Evolutionary conservation across 495 filamentous ascomycete genomes (phyloP), one percentile per base, ranked within the genome.

Genomic region (Penicillium salamii): DNA sequence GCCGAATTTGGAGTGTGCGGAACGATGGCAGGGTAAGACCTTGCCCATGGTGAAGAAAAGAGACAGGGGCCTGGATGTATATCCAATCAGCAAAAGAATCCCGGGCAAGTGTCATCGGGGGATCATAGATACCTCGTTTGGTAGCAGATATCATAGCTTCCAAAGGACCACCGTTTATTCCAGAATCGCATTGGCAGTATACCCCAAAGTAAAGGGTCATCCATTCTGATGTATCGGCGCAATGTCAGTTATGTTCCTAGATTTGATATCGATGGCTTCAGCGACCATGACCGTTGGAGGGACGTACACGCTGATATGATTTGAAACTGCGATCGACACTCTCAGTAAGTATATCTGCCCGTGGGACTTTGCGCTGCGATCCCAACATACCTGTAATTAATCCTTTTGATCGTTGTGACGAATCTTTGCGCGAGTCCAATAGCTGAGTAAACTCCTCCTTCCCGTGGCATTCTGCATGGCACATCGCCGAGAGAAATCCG

Each of bases 291-390:
- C 42, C 34, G 39, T 33, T 53, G 51, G 60, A 70, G 60, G 58
- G 68, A 93, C 90, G 72, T 88, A 97, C 93, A 98, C 86, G 71
- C 89, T 91, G 53, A 89, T 80, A 69, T 98, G 93, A 67, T 98
- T 98, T 24, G 89, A 96, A 7, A 97, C 93, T 95, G 58, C 18
- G 0, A 7, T 18, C n/a, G n/a, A n/a, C n/a, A n/a, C n/a, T n/a
- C n/a, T n/a, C n/a, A n/a, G n/a, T n/a, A n/a, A n/a, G n/a, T n/a
- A n/a, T n/a, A n/a, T n/a, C n/a, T n/a, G n/a, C n/a, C n/a, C n/a
- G 21, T 32, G 14, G 28, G 26, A 9, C 6, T 21, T 13, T 26
- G 13, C 8, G 26, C 19, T 17, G 13, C 12, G 24, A 28, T 15
- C 23, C 28, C 15, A 11, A 58, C 73, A 48, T 76, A 95, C 91